phyloP scores from a whole-genome alignment of 495 filamentous ascomycete species.

The Alectoria sarmentosa region DNA sequence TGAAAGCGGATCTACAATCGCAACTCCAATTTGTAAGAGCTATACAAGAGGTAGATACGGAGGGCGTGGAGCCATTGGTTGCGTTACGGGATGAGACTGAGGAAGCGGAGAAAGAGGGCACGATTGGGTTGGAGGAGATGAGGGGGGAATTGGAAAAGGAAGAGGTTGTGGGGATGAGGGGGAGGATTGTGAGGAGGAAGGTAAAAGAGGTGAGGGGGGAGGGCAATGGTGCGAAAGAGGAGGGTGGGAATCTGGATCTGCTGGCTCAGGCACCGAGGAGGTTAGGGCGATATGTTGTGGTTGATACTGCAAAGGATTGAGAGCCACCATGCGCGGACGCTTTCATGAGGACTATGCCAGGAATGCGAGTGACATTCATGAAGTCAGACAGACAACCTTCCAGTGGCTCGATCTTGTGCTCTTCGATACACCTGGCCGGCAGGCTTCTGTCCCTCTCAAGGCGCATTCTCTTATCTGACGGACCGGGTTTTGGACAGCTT shows the following conservation, averaged over 20 bases:
- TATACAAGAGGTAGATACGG: slow-evolving; percentile 73
- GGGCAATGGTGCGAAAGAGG: background rate
- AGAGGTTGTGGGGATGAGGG: slow-evolving; percentile 43
- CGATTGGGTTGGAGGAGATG: slow-evolving; percentile 40
- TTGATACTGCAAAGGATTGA: slow-evolving; percentile 48
- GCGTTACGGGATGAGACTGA: slow-evolving; percentile 76
- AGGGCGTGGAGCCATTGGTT: slow-evolving; percentile 60
- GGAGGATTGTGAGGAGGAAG: slow-evolving; percentile 37
- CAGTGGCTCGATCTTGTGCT: background rate
- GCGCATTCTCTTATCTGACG: background rate
- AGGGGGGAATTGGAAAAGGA: slow-evolving; percentile 48
- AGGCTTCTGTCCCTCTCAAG: background rate
- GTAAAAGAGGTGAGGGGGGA: slow-evolving; percentile 13
- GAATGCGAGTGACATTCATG: too few relatives aligned
- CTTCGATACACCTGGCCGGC: background rate
- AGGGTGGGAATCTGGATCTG: slow-evolving; percentile 38
- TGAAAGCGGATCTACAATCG: slow-evolving; percentile 67
- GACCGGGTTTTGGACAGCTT: too few relatives aligned
- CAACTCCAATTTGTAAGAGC: slow-evolving; percentile 86
- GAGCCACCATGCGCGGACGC: background rate
- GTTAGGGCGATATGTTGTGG: slow-evolving; percentile 70
- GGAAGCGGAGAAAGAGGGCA: slow-evolving; percentile 45
- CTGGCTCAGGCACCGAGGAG: slow-evolving; percentile 57
- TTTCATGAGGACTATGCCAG: background rate
- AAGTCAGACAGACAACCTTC: too few relatives aligned